Conservation (phyloP, 1,284 basidiomycete genomes). For the Naganishia sp. region DNA sequence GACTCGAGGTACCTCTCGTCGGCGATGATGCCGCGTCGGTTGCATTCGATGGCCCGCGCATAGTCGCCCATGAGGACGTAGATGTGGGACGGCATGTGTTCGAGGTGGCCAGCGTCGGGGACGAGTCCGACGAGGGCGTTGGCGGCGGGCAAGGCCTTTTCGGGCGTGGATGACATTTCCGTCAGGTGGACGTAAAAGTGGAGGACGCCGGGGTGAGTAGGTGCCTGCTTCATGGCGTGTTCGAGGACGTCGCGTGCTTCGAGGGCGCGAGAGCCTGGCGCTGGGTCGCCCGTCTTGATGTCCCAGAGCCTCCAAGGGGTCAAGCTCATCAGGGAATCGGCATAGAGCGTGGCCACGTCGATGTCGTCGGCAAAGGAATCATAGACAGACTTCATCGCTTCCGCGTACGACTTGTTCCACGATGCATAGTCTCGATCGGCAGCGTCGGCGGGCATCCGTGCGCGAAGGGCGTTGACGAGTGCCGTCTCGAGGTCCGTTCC, state of each 20-base stretch:
- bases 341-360: constrained; percentile 45
- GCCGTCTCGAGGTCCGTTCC: constrained; percentile 30
- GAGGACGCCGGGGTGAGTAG: constrained; percentile 43
- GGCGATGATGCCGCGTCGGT: constrained; percentile 40
- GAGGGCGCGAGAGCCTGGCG: constrained; percentile 34
- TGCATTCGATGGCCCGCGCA: constrained; percentile 42
- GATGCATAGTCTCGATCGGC: constrained; percentile 34
- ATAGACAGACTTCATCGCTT: constrained; percentile 44
- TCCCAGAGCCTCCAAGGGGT: constrained; percentile 50
- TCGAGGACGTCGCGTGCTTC: constrained; percentile 42
- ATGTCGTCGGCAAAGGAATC: constrained; percentile 36
- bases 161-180: constrained; percentile 46
- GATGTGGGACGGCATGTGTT: constrained; percentile 50
- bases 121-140: constrained; percentile 42
- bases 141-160: constrained; percentile 41
- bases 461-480: constrained; percentile 32
- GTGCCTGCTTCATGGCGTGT: constrained; percentile 32
- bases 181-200: constrained; percentile 50
- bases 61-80: constrained; percentile 50
- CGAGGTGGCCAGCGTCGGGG: constrained; percentile 47
- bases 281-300: constrained; percentile 42
- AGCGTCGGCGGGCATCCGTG: constrained; percentile 30
- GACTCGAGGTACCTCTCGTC: constrained; percentile 43
- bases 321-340: constrained; percentile 46
- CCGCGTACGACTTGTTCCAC: constrained; percentile 41